Base-by-base conservation (phyloP, 352 stramenopile species). In the Phytophthora fragariaefolia region DNA sequence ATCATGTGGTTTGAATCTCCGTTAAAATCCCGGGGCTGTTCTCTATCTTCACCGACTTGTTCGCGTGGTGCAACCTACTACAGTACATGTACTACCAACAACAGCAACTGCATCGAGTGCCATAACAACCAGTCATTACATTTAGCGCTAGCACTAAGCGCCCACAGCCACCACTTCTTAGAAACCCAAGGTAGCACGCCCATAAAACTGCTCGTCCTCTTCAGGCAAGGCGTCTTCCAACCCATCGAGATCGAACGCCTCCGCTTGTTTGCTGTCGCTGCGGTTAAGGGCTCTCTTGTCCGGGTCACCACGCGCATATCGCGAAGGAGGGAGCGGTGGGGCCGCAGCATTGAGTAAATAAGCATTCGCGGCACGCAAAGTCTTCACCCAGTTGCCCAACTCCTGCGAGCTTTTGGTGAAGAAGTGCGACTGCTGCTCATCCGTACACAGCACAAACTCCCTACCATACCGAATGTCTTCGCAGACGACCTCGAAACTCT, bases 351-450 rank as follows among this genome's bases (percentile, higher is more conserved):
- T 82, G 50, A 89, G 69, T 63, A 93, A 76, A 66, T 77, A 92
- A 24, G 73, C 66, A 47, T 92, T 84, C 6, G 86, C 85, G 43
- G 76, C 82, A 24, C 87, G 83, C 57, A 96, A 66, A 12, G 85
- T 88, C 50, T 87, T 92, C 46, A 96, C 83, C 88, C 88, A 96
- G 22, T 76, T 80, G 59, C 83, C 79, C 9, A 94, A 68, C 67
- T 96, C 88, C 18, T 91, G 76, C 2, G 70, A 74, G 20, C 64
- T 89, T 61, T 85, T 85, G 18, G 88, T 91, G 71, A 91, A 94
- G 62, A 96, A 96, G 63, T 93, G 85, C 60, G 88, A 94, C 71
- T 94, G 88, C 72, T 94, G 87, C 47, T 85, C 79, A 60, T 87
- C 88, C 58, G 87, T 93, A 63, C 83, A 88, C 40, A 96, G 55